Evolutionary conservation across 495 filamentous ascomycete species (phyloP), one percentile per base, ranked within the genome.

Genomic region (Aspergillus affinis): DNA sequence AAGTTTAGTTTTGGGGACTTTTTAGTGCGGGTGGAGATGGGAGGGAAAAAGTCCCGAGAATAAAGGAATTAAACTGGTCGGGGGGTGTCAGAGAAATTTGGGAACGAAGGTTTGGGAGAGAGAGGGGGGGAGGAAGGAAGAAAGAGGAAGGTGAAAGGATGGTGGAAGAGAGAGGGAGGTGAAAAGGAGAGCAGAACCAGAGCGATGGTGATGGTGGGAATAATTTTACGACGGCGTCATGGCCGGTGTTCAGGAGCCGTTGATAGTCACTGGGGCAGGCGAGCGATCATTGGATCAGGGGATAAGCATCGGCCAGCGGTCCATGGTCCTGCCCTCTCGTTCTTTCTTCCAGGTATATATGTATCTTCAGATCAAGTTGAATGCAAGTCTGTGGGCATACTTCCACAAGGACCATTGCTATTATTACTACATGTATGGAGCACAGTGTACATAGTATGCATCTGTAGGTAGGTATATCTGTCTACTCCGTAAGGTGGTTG

Each of bases 161-260:
- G 19, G 44, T 57, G 53, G 21, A 54, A 26, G 60, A 55, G 57
- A 61, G 61, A 66, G 50, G 23, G 32, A 52, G 17, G 36, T 47
- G 55, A 53, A 54, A 54, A 46, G 57, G 30, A 61, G 62, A 63
- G 55, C n/a, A n/a, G n/a, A n/a, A n/a, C n/a, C n/a, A n/a, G 57
- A 62, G 54, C 54, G 60, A 64, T 64, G 60, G 57, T 53, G 62
- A 63, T 65, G 61, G 60, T 61, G 54, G 51, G 56, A 60, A 65
- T 63, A 69, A 64, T 67, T 61, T 66, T 61, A 61, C 64, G 63
- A 61, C 62, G 62, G 62, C 59, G 61, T 60, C 61, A 51, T 49
- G 54, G 48, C 61, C 41, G 61, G 57, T 63, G 48, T 55, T 57
- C 18, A 46, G 53, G 57, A 45, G 61, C 51, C 47, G 47, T 63